A percentile compares a stretch with the other conserved stretches of the same genome.
These are phyloP conservation scores for Tylopilus plumbeoviolaceoides DNA, from an alignment of 768 basidiomycete species.

Conservation along the genomic window DNA sequence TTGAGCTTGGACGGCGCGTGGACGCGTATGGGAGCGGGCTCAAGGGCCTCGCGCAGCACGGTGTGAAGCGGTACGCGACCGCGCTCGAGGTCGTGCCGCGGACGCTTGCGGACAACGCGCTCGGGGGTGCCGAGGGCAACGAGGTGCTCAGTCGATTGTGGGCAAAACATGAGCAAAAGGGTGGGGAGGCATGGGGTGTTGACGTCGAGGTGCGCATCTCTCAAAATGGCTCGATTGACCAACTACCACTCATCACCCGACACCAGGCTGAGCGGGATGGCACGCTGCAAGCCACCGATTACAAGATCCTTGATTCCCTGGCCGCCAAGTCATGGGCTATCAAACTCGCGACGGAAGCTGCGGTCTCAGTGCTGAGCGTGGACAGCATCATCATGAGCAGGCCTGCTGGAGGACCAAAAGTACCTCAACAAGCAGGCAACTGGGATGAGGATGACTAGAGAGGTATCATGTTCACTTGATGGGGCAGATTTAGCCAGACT, in stretches of 20 bases:
- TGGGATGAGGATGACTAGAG: constrained; percentile 71
- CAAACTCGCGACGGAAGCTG: constrained; percentile 86
- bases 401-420: constrained; percentile 84
- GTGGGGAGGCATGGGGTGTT: constrained; percentile 75
- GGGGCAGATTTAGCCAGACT: constrained; percentile 12
- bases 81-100: constrained; percentile 91
- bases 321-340: constrained; percentile 90
- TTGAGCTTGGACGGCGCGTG: constrained; percentile 84
- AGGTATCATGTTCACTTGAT: constrained; percentile 10
- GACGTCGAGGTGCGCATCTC: constrained; percentile 72
- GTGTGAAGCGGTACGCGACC: constrained; percentile 82
- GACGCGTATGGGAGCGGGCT: constrained; percentile 84
- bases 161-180: constrained; percentile 82
- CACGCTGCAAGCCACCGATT: constrained; percentile 57
- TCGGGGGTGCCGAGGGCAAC: constrained; percentile 87
- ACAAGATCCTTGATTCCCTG: constrained; percentile 80
- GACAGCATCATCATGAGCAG: constrained; percentile 98
- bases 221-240: background rate
- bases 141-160: constrained; percentile 86
- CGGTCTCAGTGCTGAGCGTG: constrained; percentile 85
- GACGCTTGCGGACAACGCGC: constrained; percentile 92
- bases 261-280: constrained; percentile 73
- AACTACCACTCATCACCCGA: background rate
- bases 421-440: constrained; percentile 82
- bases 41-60: constrained; percentile 91